Evolutionary conservation across 2,329 filamentous ascomycete species (phyloP).

Genomic region (Hypoxylon sp.): DNA sequence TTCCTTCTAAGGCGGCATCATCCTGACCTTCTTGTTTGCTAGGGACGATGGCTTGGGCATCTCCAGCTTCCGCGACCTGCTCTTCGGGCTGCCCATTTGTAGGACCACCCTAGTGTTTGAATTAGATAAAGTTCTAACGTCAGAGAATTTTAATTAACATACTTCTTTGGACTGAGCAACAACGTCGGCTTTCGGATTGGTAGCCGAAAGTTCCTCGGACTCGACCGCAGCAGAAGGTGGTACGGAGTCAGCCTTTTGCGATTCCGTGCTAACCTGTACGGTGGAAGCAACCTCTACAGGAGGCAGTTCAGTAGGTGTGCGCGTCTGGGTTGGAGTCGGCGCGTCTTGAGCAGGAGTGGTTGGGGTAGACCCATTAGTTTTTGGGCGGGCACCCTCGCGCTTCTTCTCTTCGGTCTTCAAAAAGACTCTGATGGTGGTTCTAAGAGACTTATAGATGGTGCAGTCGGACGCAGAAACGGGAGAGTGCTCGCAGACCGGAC

Average conservation of each 20-base stretch:
- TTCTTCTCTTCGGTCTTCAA: constrained; percentile 93
- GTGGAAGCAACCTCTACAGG: constrained; percentile 33
- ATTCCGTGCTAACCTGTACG: constrained; percentile 32
- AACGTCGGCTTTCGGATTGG: constrained; percentile 28
- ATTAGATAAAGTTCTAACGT: constrained; percentile 21
- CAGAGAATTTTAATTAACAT: constrained; percentile 4
- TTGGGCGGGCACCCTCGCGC: constrained; percentile 75
- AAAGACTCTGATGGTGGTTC: constrained; percentile 92
- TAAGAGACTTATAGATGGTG: constrained; percentile 89
- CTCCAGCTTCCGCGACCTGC: constrained; percentile 31
- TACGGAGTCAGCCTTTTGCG: constrained; percentile 29
- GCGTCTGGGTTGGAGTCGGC: constrained; percentile 54
- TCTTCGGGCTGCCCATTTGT: constrained; percentile 31
- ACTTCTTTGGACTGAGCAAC: constrained; percentile 40
- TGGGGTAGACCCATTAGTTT: constrained; percentile 60
- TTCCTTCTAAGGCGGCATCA: constrained; percentile 51
- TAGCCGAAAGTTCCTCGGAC: constrained; percentile 16
- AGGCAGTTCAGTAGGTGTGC: constrained; percentile 46
- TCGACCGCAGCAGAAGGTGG: constrained; percentile 13
- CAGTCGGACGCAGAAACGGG: constrained; percentile 90
- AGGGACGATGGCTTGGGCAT: constrained; percentile 42
- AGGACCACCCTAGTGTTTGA: constrained; percentile 19
- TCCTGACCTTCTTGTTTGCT: constrained; percentile 43
- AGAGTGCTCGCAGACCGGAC: constrained; percentile 93
- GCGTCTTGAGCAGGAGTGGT: constrained; percentile 61